Evolutionary conservation across 2,329 filamentous ascomycete species (phyloP).

Genomic region (Beauveria australis): DNA sequence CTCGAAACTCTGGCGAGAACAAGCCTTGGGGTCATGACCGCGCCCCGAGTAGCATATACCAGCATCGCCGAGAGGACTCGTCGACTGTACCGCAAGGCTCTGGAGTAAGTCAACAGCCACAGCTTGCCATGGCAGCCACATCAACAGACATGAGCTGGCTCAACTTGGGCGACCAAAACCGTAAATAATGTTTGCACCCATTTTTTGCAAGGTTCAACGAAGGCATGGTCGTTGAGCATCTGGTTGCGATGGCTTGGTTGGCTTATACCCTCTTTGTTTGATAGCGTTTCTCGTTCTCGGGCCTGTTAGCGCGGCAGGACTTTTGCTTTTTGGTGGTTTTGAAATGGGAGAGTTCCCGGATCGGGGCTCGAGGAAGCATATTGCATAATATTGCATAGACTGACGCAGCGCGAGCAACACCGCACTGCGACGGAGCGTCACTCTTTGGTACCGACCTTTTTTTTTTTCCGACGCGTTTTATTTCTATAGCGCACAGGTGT

Average conservation of each 20-base stretch:
- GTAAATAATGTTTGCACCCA: slow-evolving; percentile 14
- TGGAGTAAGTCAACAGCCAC: slow-evolving; percentile 39
- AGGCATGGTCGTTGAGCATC: slow-evolving; percentile 12
- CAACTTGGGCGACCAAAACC: slow-evolving; percentile 51
- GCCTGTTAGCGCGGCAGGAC: slow-evolving; percentile 8
- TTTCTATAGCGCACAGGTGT: not conserved
- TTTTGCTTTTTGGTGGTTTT: not conserved
- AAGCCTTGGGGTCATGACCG: slow-evolving; percentile 43
- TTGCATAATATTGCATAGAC: slow-evolving; percentile 5
- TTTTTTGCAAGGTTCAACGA: slow-evolving; percentile 10
- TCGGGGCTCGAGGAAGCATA: not conserved
- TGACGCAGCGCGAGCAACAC: slow-evolving; percentile 13
- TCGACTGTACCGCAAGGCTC: slow-evolving; percentile 23
- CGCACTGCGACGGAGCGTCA: slow-evolving; percentile 12
- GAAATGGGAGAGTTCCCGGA: not conserved
- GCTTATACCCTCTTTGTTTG: slow-evolving; percentile 13
- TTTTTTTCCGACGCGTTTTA: not conserved
- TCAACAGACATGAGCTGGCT: slow-evolving; percentile 73
- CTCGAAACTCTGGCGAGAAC: slow-evolving; percentile 35
- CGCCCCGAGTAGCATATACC: slow-evolving; percentile 45
- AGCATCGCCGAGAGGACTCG: slow-evolving; percentile 31
- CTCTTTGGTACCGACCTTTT: slow-evolving; percentile 11
- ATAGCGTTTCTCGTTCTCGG: slow-evolving; percentile 9
- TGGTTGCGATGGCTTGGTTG: slow-evolving; percentile 12
- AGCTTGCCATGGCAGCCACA: slow-evolving; percentile 40